A percentile compares a stretch with the other conserved stretches of the same genome.
Evolutionary conservation across 1,139 yeast species (phyloP).

Genomic region (Yamadazyma oceani): DNA sequence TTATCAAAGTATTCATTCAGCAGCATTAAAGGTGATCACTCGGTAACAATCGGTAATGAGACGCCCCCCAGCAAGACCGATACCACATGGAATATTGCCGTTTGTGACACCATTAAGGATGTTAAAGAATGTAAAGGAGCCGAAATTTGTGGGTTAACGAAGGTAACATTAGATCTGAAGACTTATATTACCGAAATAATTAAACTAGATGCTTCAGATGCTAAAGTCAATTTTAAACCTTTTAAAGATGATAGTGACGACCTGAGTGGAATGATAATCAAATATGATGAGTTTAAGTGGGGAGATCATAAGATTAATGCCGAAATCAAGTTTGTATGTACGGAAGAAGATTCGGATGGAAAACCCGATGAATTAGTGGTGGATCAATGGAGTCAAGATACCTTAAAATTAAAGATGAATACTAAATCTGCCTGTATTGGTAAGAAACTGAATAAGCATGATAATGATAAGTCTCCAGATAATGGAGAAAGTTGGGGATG

Average conservation of each 20-base stretch:
- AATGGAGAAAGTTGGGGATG: constrained; percentile 65
- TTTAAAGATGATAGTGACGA: constrained; percentile 23
- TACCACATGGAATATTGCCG: constrained; percentile 66
- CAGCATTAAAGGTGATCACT: constrained; percentile 49
- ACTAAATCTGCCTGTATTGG: constrained; percentile 42
- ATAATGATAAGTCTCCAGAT: constrained; percentile 22
- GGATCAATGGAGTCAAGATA: constrained; percentile 33
- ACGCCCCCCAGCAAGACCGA: constrained; percentile 80
- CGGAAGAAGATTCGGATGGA: constrained; percentile 31
- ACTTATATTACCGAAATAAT: constrained; percentile 53
- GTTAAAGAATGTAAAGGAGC: constrained; percentile 59
- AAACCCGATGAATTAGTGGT: constrained; percentile 28
- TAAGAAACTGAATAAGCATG: constrained; percentile 19
- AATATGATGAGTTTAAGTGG: constrained; percentile 65
- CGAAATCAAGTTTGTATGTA: constrained; percentile 53
- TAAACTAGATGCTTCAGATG: constrained; percentile 40
- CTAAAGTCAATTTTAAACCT: constrained; percentile 31
- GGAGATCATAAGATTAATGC: constrained; percentile 61
- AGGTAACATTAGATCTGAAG: constrained; percentile 45
- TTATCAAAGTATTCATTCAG: constrained; percentile 44
- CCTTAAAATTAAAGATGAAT: constrained; percentile 25
- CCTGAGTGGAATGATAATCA: constrained; percentile 44
- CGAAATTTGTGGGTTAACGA: constrained; percentile 67
- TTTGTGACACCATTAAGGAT: constrained; percentile 55
- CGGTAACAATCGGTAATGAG: constrained; percentile 35